Percentiles rank a stretch among this genome's conserved stretches.
Evolutionary conservation across 768 basidiomycete genomes (phyloP).

Genomic region (Lentinula detonsa): DNA sequence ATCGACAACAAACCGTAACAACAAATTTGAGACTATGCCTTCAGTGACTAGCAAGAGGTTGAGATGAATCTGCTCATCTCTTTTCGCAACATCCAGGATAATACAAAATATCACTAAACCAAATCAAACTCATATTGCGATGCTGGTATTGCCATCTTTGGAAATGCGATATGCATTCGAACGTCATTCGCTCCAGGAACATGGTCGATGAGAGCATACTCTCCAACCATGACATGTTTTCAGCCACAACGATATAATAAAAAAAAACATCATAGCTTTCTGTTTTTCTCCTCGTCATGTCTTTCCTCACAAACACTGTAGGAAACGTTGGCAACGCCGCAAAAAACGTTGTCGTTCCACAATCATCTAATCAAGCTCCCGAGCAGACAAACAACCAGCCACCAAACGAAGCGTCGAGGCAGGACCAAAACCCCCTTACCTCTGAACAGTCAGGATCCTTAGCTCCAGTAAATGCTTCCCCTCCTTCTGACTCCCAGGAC

Average conservation of each 20-base stretch:
- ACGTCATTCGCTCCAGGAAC: not conserved
- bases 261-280: not conserved
- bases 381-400: not conserved
- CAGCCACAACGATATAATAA: not conserved
- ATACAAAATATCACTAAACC: too few species aligned
- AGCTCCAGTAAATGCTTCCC: not conserved
- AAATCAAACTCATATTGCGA: too few species aligned
- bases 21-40: too few species aligned
- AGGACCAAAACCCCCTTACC: not conserved
- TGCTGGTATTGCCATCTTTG: not conserved
- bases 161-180: not conserved
- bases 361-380: not conserved
- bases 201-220: not conserved
- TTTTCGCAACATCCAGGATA: too few species aligned
- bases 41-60: too few species aligned
- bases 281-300: not conserved
- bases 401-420: not conserved
- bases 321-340: not conserved
- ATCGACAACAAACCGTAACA: too few species aligned
- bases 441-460: not conserved
- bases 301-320: not conserved
- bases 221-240: conserved; percentile 1
- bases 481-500: not conserved
- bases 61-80: too few species aligned
- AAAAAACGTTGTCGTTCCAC: not conserved